Conservation (phyloP, 1,284 basidiomycete species). For the Heterobasidion occidentale region DNA sequence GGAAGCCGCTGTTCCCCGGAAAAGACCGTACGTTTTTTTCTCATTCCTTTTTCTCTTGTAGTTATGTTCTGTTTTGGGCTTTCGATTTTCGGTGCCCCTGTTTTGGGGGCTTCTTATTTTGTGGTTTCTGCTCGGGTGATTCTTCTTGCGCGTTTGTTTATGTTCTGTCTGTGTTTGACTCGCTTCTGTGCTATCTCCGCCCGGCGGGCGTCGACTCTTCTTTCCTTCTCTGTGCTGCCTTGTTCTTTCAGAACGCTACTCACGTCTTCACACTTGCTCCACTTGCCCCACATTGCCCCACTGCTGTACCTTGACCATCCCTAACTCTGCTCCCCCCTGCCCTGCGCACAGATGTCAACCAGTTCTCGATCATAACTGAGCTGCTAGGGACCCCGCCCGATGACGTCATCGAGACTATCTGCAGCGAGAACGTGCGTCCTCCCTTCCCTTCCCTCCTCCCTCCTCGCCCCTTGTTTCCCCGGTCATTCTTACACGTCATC, state of each 20-base stretch:
- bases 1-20: constrained; percentile 97
- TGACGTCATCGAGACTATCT: constrained; percentile 99
- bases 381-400: constrained; percentile 95
- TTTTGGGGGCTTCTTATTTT: background rate
- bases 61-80: background rate
- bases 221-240: background rate
- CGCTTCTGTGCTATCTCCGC: no score
- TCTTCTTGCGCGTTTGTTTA: no score
- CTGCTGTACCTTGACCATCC: background rate
- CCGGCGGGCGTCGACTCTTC: background rate
- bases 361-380: constrained; percentile 99
- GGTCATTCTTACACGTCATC: background rate
- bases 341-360: constrained; percentile 79
- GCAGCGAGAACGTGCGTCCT: constrained; percentile 84
- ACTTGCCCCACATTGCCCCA: background rate
- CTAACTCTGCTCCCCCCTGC: background rate
- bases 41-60: constrained; percentile 3
- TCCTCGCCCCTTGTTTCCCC: background rate
- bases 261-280: constrained; percentile 1
- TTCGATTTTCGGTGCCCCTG: background rate
- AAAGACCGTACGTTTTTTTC: constrained; percentile 76
- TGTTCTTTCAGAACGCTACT: background rate
- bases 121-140: no score
- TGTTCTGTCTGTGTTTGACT: no score
- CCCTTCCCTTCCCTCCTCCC: background rate